These are phyloP conservation scores for Hanseniaspora thailandica DNA, from an alignment of 805 yeast genomes.

Conservation along the genomic window DNA sequence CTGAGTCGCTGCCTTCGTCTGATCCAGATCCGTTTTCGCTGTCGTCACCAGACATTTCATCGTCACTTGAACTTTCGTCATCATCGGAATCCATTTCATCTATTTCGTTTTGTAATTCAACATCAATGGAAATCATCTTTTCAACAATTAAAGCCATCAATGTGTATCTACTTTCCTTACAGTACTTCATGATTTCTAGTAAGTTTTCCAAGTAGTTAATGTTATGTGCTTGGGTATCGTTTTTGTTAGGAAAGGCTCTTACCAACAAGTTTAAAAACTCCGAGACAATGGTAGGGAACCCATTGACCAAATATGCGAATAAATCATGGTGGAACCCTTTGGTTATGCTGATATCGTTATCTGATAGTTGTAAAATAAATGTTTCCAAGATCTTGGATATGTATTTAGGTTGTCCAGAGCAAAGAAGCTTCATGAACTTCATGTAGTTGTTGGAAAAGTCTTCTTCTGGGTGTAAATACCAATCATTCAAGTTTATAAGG, in stretches of 20 bases:
- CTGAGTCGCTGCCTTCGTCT: conserved; percentile 21
- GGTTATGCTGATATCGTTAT: conserved; percentile 26
- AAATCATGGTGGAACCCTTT: conserved; percentile 49
- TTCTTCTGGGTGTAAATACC: conserved; percentile 43
- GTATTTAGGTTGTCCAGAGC: conserved; percentile 82
- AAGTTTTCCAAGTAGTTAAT: conserved; percentile 58
- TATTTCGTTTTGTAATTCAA: conserved; percentile 76
- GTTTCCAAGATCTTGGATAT: conserved; percentile 68
- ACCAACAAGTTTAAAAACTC: conserved; percentile 48
- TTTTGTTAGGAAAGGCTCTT: conserved; percentile 67
- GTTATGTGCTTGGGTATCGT: conserved; percentile 42
- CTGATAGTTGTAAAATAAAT: conserved; percentile 51
- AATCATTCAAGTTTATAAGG: conserved; percentile 46
- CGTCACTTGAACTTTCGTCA: conserved; percentile 23
- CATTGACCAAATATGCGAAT: conserved; percentile 49
- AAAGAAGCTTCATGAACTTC: conserved; percentile 63
- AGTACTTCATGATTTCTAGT: conserved; percentile 49
- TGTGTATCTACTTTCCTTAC: conserved; percentile 59
- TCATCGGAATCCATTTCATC: conserved; percentile 57
- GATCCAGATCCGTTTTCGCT: conserved; percentile 27
- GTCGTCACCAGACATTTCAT: conserved; percentile 29
- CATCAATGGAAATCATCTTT: conserved; percentile 74
- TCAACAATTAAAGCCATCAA: conserved; percentile 76
- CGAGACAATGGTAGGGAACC: conserved; percentile 72
- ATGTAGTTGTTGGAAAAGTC: conserved; percentile 40